Conservation (phyloP, 148 eudicot genomes). For the Vaccinium darrowii region DNA sequence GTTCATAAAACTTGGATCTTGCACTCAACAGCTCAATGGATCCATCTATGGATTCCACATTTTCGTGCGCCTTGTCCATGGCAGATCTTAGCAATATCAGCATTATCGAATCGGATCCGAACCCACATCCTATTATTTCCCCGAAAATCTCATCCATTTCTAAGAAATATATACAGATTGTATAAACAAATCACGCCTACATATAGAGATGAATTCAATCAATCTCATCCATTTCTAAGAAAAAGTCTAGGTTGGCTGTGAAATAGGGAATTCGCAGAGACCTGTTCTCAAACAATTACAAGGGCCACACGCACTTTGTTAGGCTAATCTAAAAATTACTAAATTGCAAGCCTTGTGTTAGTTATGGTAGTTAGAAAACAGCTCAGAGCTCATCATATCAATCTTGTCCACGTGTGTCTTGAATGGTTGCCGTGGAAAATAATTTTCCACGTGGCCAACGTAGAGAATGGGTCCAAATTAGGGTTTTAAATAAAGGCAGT, state of each 20-base stretch:
- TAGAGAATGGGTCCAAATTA: background rate
- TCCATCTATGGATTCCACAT: constrained; percentile 46
- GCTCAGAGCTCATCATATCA: background rate
- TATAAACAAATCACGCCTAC: background rate
- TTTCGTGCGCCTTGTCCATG: constrained; percentile 63
- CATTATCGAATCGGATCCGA: constrained; percentile 50
- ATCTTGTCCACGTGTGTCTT: background rate
- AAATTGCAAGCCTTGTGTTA: background rate
- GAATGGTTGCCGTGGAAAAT: background rate
- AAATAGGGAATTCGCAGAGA: background rate
- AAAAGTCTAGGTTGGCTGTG: background rate
- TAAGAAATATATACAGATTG: background rate
- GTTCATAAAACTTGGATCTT: constrained; percentile 65
- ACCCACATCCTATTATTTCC: constrained; percentile 32
- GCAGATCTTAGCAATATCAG: constrained; percentile 59
- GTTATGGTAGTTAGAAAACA: constrained; percentile 6
- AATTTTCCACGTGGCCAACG: background rate
- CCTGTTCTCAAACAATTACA: background rate
- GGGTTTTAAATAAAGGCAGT: too few relatives aligned
- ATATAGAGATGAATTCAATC: background rate
- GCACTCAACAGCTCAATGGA: constrained; percentile 52
- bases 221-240: background rate
- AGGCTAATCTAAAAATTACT: background rate
- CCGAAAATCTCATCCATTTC: constrained; percentile 53
- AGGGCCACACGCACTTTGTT: background rate